Percentiles rank a stretch among this genome's conserved stretches.
Evolutionary conservation across 768 basidiomycete species (phyloP).

Genomic region (Mycena galopus): DNA sequence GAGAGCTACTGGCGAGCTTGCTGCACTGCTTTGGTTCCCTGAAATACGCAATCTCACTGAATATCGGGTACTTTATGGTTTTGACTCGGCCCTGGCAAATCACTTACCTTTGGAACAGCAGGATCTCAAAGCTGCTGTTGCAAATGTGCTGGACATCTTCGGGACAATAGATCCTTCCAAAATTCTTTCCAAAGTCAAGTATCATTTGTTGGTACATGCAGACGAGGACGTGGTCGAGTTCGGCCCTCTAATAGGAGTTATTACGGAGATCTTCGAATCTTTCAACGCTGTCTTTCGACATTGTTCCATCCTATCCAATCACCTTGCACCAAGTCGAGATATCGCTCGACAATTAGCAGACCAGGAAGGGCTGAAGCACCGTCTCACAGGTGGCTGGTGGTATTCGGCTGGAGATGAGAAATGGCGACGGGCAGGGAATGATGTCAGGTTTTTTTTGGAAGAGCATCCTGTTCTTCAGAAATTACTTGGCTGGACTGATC

Average conservation of each 20-base stretch:
- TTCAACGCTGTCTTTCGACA: slow-evolving; percentile 3
- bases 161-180: neutral
- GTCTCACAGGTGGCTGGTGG: slow-evolving; percentile 8
- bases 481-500: neutral
- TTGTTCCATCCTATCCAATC: slow-evolving; percentile 4
- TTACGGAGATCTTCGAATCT: neutral
- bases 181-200: slow-evolving; percentile 1
- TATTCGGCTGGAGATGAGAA: too few species aligned
- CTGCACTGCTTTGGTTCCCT: slow-evolving; percentile 45
- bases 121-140: neutral
- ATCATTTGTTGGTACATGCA: neutral
- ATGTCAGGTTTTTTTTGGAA: neutral
- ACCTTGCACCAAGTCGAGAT: neutral
- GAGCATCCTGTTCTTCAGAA: slow-evolving; percentile 1
- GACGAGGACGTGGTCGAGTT: neutral
- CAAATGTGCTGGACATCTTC: neutral
- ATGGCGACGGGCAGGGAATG: neutral
- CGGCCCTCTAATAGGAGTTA: neutral
- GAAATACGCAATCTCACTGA: slow-evolving; percentile 37
- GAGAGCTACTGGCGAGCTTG: slow-evolving; percentile 36
- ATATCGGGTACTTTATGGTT: slow-evolving; percentile 39
- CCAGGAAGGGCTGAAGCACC: slow-evolving; percentile 16
- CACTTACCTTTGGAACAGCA: neutral
- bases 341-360: slow-evolving; percentile 9
- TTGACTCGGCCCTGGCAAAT: neutral